Percentiles rank a stretch among this genome's conserved stretches.
Evolutionary conservation across 306 rosid genomes (phyloP).

Genomic region (apple (Malus domestica)): ASM211411v1 NC_041789.1:12052001-12052500

Average conservation of each 20-base stretch:
- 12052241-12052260: conserved; percentile 27
- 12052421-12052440: conserved; percentile 46
- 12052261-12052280: conserved; percentile 37
- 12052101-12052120: conserved; percentile 33
- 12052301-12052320: conserved; percentile 22
- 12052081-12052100: conserved; percentile 19
- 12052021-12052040: conserved; percentile 15
- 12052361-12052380: not conserved
- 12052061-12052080: conserved; percentile 17
- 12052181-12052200: not conserved
- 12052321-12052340: conserved; percentile 11
- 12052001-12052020: conserved; percentile 19
- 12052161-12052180: conserved; percentile 1
- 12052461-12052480: conserved; percentile 62
- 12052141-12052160: not conserved
- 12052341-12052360: not conserved
- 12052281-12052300: not conserved
- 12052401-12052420: conserved; percentile 18
- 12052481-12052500: not conserved
- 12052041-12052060: conserved; percentile 18
- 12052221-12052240: conserved; percentile 3
- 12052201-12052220: conserved; percentile 11
- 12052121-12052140: conserved; percentile 30
- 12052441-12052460: conserved; percentile 38
- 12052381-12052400: conserved; percentile 49